These are phyloP conservation scores for Meyerozyma smithsonii DNA, from an alignment of 1,139 yeast genomes.

Conservation along the genomic window DNA sequence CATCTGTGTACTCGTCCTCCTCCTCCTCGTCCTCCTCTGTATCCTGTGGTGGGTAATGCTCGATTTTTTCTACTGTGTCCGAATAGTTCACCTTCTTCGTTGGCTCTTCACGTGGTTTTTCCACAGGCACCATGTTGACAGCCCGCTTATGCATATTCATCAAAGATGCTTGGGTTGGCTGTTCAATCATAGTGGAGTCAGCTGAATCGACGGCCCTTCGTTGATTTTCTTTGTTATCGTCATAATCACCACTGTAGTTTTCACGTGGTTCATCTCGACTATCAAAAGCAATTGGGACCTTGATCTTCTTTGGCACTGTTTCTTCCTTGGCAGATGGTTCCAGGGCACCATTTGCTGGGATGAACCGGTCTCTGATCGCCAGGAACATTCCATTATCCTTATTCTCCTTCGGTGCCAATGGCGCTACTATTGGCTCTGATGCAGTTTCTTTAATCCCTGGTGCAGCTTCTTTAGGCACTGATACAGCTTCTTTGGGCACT, in stretches of 20 bases:
- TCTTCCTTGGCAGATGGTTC: constrained; percentile 1
- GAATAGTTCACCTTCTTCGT: constrained; percentile 3
- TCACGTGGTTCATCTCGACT: background rate
- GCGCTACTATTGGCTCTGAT: too few species aligned
- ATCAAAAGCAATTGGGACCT: background rate
- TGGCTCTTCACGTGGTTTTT: constrained; percentile 2
- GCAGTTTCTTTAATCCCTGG: too few species aligned
- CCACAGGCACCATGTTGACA: constrained; percentile 5
- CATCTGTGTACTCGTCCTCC: constrained; percentile 14
- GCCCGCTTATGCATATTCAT: constrained; percentile 6
- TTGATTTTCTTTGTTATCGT: background rate
- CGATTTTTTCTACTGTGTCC: constrained; percentile 4
- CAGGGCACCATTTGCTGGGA: constrained; percentile 11
- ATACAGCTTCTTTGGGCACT: too few species aligned
- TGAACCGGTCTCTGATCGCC: constrained; percentile 29
- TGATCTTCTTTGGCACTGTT: background rate
- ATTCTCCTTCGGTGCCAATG: too few species aligned
- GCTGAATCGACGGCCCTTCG: background rate
- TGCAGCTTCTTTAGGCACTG: too few species aligned
- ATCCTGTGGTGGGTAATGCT: constrained; percentile 4
- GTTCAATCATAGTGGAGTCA: constrained; percentile 1
- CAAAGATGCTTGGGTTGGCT: background rate
- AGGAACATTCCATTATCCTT: constrained; percentile 37
- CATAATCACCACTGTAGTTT: background rate
- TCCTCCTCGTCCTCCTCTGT: constrained; percentile 10